Evolutionary conservation across 164 flowering plant species (phyloP), one percentile per base, ranked within the genome.

Genomic region (Brasenia schreberi): DNA sequence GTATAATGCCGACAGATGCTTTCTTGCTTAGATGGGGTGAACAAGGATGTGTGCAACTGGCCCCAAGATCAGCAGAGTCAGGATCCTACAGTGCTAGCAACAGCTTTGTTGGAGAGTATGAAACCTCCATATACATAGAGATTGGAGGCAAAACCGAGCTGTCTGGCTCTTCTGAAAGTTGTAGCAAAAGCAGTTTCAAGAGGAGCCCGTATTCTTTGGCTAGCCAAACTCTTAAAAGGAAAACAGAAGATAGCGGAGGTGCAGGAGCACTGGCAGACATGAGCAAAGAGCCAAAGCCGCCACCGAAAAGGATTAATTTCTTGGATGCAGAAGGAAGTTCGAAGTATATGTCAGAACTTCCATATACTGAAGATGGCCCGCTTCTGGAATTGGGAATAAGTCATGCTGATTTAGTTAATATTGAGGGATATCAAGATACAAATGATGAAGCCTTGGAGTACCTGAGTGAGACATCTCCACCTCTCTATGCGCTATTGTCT

Each of bases 11-110:
- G 16, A 0, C 12, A 9, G 16, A 49, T 49, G 2, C 2, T 49
- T 9, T 14, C 10, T 49, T 14, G 16, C 16, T 3, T 49, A 9
- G 12, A 49, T 49, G 56, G 56, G 16, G 12, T 49, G 56, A 9
- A 49, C 12, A 14, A 14, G 56, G 56, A 6, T 49, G 56, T 49
- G 10, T 14, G 12, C 10, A 49, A 49, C 12, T 14, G 56, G 56
- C 16, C 12, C 12, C 16, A 49, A 9, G 56, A 53, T 69, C 77
- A 17, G 76, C 69, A 64, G 67, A 62, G 52, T 49, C 18, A 6
- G 82, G 78, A 59, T 85, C 90, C 3, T 79, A 19, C 39, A 73
- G 72, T 65, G 85, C 75, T 66, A 86, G 90, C 83, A 86, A 81
- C 68, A 79, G 81, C 70, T 67, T 76, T 66, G 63, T 60, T 59